Conservation (phyloP, 257 asterid genomes). For the Echites panduratus region DNA sequence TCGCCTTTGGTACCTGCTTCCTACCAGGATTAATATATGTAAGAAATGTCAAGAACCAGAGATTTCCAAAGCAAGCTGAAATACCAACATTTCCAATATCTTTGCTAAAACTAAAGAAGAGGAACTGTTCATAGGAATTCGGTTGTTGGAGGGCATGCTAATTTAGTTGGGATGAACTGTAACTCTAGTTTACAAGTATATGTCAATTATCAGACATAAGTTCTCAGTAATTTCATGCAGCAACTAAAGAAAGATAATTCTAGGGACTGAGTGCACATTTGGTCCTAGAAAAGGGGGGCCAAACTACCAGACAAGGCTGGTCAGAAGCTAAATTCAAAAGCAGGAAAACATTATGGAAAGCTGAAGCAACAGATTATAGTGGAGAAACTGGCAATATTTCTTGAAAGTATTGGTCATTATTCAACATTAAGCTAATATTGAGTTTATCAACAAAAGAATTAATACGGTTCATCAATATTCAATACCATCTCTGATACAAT, state of each 20-base stretch:
- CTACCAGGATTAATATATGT: background rate
- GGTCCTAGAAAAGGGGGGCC: background rate
- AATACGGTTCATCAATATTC: background rate
- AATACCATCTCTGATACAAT: background rate
- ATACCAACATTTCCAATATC: background rate
- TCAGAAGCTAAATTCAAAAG: background rate
- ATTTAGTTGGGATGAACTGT: background rate
- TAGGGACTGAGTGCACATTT: background rate
- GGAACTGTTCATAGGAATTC: background rate
- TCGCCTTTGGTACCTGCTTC: background rate
- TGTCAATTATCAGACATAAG: background rate
- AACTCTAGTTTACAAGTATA: background rate
- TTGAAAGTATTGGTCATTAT: background rate
- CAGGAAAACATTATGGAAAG: background rate
- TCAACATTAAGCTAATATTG: background rate
- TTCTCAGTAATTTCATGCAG: background rate
- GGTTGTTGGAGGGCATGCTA: background rate
- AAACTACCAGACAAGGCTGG: background rate
- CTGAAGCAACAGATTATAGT: background rate
- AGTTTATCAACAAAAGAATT: background rate
- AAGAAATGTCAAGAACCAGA: background rate
- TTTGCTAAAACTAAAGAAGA: background rate
- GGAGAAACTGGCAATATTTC: background rate
- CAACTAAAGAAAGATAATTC: background rate
- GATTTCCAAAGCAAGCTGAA: background rate